Percentiles rank a stretch among this genome's conserved stretches.
These are phyloP conservation scores for Sugiyamaella japonica DNA, from an alignment of 1,139 yeast species.

Conservation along the genomic window DNA sequence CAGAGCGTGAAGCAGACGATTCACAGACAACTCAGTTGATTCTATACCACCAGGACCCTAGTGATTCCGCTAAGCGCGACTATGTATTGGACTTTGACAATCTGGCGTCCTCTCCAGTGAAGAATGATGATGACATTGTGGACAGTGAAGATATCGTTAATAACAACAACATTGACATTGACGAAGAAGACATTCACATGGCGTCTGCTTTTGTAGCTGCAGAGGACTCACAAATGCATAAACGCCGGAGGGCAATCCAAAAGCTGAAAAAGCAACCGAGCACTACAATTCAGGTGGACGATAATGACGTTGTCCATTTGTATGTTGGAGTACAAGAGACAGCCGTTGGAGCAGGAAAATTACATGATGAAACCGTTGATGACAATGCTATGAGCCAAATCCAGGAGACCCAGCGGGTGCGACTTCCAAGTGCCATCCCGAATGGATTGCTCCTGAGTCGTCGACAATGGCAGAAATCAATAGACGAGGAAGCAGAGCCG, in stretches of 20 bases:
- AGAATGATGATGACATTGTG: background rate
- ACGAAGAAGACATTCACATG: background rate
- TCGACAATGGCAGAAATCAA: background rate
- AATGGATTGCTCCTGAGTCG: constrained; percentile 4
- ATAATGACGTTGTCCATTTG: constrained; percentile 9
- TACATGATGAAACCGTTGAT: background rate
- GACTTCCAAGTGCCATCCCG: constrained; percentile 8
- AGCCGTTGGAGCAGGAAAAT: background rate
- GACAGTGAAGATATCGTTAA: background rate
- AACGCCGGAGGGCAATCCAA: constrained; percentile 8
- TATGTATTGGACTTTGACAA: constrained; percentile 13
- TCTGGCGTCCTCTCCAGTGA: constrained; percentile 18
- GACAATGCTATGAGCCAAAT: constrained; percentile 4
- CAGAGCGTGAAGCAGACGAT: background rate
- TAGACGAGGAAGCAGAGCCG: background rate
- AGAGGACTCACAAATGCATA: constrained; percentile 15
- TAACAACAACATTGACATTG: too few relatives aligned
- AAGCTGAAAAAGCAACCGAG: constrained; percentile 1
- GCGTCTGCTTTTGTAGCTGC: background rate
- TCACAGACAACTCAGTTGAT: constrained; percentile 17
- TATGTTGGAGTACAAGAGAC: background rate
- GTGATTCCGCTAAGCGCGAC: background rate
- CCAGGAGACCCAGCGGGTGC: constrained; percentile 11
- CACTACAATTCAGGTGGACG: constrained; percentile 11
- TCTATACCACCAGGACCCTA: background rate